phyloP scores from a whole-genome alignment of 2,329 filamentous ascomycete species.

The Cladosporium sp. region DNA sequence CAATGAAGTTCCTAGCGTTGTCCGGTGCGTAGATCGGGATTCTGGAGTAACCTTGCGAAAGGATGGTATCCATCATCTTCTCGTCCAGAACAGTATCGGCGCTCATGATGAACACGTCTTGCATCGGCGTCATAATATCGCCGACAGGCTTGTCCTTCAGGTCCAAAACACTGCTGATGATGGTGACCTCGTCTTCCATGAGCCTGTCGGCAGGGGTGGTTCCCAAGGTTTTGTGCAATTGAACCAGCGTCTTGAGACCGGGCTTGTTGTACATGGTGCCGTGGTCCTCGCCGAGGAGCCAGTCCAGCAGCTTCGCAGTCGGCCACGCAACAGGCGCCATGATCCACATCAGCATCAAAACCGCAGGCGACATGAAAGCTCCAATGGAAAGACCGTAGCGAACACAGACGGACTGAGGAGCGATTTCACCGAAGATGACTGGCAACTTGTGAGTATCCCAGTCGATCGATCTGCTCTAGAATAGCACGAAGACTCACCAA shows the following conservation, averaged over 20 bases:
- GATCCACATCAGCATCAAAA: slow-evolving; percentile 89
- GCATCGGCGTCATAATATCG: slow-evolving; percentile 98
- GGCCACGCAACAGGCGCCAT: slow-evolving; percentile 89
- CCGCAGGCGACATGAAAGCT: slow-evolving; percentile 85
- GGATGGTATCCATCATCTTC: slow-evolving; percentile 86
- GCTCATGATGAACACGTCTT: slow-evolving; percentile 95
- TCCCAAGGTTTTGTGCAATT: slow-evolving; percentile 86
- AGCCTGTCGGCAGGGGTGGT: slow-evolving; percentile 77
- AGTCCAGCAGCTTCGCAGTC: slow-evolving; percentile 91
- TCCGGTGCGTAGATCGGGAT: slow-evolving; percentile 91
- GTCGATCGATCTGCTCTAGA: slow-evolving; percentile 12
- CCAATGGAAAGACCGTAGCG: slow-evolving; percentile 94
- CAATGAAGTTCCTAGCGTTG: slow-evolving; percentile 83
- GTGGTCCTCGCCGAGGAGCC: slow-evolving; percentile 87
- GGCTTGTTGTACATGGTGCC: slow-evolving; percentile 98
- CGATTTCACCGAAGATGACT: slow-evolving; percentile 98
- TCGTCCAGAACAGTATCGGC: slow-evolving; percentile 91
- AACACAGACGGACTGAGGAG: slow-evolving; percentile 93
- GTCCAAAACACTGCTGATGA: slow-evolving; percentile 94
- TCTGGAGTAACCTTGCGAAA: slow-evolving; percentile 89
- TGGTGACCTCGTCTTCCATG: slow-evolving; percentile 97
- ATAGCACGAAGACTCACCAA: slow-evolving; percentile 58
- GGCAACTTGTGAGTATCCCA: slow-evolving; percentile 17
- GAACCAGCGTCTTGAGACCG: slow-evolving; percentile 92
- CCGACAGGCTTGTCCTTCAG: slow-evolving; percentile 94